phyloP scores from a whole-genome alignment of 495 filamentous ascomycete genomes.

The Neurospora sublineolata region DNA sequence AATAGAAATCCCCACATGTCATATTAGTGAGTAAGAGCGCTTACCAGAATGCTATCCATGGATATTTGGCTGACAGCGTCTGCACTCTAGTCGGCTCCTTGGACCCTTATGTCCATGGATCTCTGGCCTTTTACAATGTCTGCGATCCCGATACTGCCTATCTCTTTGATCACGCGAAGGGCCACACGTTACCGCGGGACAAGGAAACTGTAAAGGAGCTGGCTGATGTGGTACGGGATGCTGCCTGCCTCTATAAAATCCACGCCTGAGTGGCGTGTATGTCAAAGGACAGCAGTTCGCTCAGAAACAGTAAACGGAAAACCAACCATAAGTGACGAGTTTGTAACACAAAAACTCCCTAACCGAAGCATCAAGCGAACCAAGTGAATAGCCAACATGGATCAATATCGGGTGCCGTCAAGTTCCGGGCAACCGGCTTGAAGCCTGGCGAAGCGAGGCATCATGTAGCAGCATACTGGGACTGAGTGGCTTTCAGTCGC shows the following conservation, averaged over 20 bases:
- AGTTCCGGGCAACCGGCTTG: background rate
- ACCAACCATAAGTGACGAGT: background rate
- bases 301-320: background rate
- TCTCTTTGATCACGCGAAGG: slow-evolving; percentile 49
- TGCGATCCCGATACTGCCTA: slow-evolving; percentile 45
- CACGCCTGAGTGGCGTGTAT: background rate
- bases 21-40: slow-evolving; percentile 35
- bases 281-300: background rate
- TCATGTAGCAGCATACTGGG: background rate
- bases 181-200: slow-evolving; percentile 43
- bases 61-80: background rate
- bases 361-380: background rate
- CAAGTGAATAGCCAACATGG: background rate
- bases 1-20: slow-evolving; percentile 45
- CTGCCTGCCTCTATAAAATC: slow-evolving; percentile 20
- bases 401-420: background rate
- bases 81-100: slow-evolving; percentile 35
- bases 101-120: slow-evolving; percentile 45
- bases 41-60: background rate
- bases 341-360: background rate
- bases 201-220: slow-evolving; percentile 39
- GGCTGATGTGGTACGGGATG: slow-evolving; percentile 32
- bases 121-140: slow-evolving; percentile 47
- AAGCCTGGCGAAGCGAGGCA: background rate
- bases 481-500: background rate